phyloP scores from a whole-genome alignment of 2,329 filamentous ascomycete genomes.

The Corynespora cassiicola region DNA sequence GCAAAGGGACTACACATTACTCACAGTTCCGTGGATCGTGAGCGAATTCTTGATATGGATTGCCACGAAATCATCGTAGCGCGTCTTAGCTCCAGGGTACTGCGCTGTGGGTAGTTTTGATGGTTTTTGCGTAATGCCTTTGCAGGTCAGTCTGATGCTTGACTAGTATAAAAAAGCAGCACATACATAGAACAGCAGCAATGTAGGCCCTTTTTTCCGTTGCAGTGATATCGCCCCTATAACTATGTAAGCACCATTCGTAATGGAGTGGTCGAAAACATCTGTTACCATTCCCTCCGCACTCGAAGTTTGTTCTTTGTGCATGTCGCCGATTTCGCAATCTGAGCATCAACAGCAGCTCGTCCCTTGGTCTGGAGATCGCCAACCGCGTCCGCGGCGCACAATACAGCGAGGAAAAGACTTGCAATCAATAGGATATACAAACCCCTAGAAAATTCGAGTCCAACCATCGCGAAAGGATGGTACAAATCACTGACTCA shows the following conservation, averaged over 20 bases:
- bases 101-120: slow-evolving; percentile 24
- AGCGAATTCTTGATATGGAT: slow-evolving; percentile 46
- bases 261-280: not conserved
- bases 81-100: slow-evolving; percentile 40
- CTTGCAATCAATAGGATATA: slow-evolving; percentile 27
- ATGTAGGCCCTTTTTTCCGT: slow-evolving; percentile 45
- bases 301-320: slow-evolving; percentile 38
- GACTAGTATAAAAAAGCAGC: too few relatives aligned
- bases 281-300: slow-evolving; percentile 35
- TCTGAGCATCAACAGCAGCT: slow-evolving; percentile 30
- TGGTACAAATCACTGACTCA: not conserved
- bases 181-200: slow-evolving; percentile 40
- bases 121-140: slow-evolving; percentile 29
- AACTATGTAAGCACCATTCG: slow-evolving; percentile 5
- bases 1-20: slow-evolving; percentile 1
- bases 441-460: slow-evolving; percentile 21
- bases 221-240: slow-evolving; percentile 34
- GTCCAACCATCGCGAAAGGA: slow-evolving; percentile 22
- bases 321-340: slow-evolving; percentile 36
- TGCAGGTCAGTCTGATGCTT: not conserved
- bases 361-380: slow-evolving; percentile 35
- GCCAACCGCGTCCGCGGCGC: slow-evolving; percentile 30
- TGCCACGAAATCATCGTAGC: slow-evolving; percentile 46
- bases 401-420: slow-evolving; percentile 25
- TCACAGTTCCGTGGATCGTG: slow-evolving; percentile 39